A percentile compares a stretch with the other conserved stretches of the same genome.
Conservation (phyloP, 495 filamentous ascomycete genomes). For the Podospora anserina region DNA sequence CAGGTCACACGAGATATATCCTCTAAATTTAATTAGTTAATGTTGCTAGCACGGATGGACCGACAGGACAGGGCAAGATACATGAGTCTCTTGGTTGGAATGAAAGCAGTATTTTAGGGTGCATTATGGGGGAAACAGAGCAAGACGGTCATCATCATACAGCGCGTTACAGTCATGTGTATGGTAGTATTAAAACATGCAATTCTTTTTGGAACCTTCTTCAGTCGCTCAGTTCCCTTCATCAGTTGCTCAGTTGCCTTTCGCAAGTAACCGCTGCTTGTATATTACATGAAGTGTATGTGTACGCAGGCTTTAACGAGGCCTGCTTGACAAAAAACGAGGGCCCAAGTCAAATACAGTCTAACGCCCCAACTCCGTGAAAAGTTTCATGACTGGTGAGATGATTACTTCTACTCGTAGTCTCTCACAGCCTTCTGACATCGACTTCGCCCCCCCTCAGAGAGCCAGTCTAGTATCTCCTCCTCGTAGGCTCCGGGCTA, state of each 20-base stretch:
- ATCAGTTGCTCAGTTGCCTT: too few species aligned
- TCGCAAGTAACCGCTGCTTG: too few species aligned
- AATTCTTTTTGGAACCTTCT: neutral
- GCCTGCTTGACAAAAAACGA: neutral
- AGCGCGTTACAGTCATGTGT: neutral
- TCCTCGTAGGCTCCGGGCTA: conserved; percentile 71
- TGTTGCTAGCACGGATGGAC: neutral
- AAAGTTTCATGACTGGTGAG: neutral
- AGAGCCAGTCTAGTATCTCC: conserved; percentile 49
- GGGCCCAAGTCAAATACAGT: neutral
- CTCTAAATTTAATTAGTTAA: conserved; percentile 13
- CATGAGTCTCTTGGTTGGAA: neutral
- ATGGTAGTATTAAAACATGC: neutral
- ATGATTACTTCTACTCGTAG: neutral
- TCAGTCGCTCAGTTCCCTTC: neutral
- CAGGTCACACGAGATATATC: conserved; percentile 23
- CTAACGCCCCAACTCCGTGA: neutral
- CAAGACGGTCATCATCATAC: neutral
- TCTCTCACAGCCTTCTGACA: too few species aligned
- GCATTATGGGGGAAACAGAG: neutral
- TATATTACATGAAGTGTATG: neutral
- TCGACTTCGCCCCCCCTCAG: too few species aligned
- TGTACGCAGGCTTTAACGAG: neutral
- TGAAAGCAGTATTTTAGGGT: neutral
- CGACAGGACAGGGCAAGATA: neutral